Evolutionary conservation across 495 filamentous ascomycete genomes (phyloP).

Genomic region (Glonium stellatum): DNA sequence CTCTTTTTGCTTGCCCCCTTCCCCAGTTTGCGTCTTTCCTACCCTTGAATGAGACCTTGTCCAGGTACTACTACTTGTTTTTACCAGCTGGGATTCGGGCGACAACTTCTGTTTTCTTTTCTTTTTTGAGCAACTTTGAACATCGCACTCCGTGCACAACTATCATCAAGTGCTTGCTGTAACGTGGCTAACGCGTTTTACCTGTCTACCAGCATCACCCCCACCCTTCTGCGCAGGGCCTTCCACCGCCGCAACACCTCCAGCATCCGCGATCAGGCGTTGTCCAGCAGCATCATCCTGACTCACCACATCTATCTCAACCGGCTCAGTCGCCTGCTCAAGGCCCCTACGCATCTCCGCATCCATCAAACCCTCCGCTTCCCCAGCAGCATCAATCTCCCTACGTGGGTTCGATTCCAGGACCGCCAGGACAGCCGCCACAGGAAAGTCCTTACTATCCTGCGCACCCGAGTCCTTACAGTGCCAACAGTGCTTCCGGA

Average conservation of each 20-base stretch:
- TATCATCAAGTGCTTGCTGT: not conserved
- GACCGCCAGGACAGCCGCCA: constrained; percentile 29
- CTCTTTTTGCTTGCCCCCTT: not conserved
- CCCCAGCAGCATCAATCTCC: constrained; percentile 38
- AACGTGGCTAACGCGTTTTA: constrained; percentile 21
- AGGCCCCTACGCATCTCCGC: constrained; percentile 38
- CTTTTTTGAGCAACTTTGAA: not conserved
- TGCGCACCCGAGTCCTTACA: constrained; percentile 39
- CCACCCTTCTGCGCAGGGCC: constrained; percentile 35
- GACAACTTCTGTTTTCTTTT: constrained; percentile 1
- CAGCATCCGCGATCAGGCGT: constrained; percentile 33
- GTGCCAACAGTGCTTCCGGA: constrained; percentile 35
- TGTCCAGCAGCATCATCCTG: constrained; percentile 36
- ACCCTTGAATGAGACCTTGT: constrained; percentile 1
- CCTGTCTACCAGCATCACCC: constrained; percentile 35
- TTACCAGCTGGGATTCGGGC: not conserved
- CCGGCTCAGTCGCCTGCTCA: constrained; percentile 29
- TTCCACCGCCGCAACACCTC: constrained; percentile 37
- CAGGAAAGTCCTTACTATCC: constrained; percentile 36
- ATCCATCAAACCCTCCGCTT: constrained; percentile 33
- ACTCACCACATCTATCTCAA: constrained; percentile 36
- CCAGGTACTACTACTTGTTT: constrained; percentile 1
- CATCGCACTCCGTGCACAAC: not conserved
- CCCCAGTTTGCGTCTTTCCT: not conserved
- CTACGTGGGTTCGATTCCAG: constrained; percentile 34